Evolutionary conservation across 495 filamentous ascomycete genomes (phyloP), one percentile per base, ranked within the genome.

Genomic region (Chaetomidium leptoderma): DNA sequence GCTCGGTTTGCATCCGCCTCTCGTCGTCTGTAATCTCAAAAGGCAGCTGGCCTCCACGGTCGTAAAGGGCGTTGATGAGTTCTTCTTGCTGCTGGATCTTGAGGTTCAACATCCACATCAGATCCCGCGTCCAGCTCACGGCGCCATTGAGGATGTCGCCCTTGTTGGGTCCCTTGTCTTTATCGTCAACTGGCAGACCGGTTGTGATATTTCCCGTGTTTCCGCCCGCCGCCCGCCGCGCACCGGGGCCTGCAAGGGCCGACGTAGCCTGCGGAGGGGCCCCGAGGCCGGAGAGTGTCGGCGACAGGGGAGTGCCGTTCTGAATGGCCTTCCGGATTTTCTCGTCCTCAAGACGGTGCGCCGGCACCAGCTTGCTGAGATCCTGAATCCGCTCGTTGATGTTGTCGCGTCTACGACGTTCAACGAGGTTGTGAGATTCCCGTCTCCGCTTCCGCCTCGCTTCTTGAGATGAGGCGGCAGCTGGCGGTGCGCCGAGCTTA

Each of bases 361-460:
- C 79, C 23, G 93, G 93, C 11, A 98, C 93, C 1, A 98, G 82
- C 65, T 91, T 89, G 61, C 90, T 93, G 5, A 98, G 81, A 63
- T 98, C 93, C 62, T 97, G 92, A 57, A 98, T 98, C 7, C 93
- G 83, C 70, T 98, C 93, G 65, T 98, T 98, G 78, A 98, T 98
- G 62, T 98, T 97, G 72, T 98, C 93, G 43, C 93, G 84, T 45
- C 93, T 87, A 32, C 93, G 86, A 49, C 93, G 89, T 70, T 98
- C 93, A 10, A 98, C 93, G 43, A 95, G 78, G 65, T 98, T 98
- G 74, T 98, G 93, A 1, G 92, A 96, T 64, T 96, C 93, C 17
- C 93, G 84, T 46, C 93, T 83, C 58, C 91, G 81, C 64, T 91
- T 86, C 58, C 89, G 83, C 80, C 97, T 96, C 63, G 90, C 89